phyloP scores from a whole-genome alignment of 129 eudicot species.

The Tagetes erecta region DNA sequence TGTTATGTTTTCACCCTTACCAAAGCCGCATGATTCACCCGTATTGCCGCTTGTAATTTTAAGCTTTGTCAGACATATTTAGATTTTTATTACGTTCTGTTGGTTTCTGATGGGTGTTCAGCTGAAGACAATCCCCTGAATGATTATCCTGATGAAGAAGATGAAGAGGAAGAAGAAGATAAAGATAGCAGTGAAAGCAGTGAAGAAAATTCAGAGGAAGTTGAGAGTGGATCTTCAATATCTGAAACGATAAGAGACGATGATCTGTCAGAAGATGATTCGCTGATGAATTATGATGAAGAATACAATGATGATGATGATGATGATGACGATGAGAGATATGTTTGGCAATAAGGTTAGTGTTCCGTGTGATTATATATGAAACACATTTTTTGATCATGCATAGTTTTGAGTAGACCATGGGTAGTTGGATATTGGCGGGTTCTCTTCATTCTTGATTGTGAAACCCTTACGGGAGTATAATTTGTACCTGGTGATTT shows the following conservation, averaged over 20 bases:
- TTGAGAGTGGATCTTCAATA: conserved; percentile 32
- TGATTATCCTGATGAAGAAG: conserved; percentile 93
- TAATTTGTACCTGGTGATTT: neutral
- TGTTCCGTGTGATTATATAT: neutral
- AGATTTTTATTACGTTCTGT: conserved; percentile 7
- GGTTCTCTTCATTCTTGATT: neutral
- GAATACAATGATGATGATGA: conserved; percentile 16
- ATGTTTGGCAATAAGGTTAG: neutral
- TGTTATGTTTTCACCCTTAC: neutral
- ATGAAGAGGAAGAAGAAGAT: conserved; percentile 48
- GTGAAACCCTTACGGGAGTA: neutral
- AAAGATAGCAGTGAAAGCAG: conserved; percentile 42
- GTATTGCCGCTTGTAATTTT: neutral
- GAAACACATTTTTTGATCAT: neutral
- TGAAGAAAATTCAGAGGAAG: conserved; percentile 49
- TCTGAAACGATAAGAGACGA: conserved; percentile 19
- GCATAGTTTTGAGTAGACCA: neutral
- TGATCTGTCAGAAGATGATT: conserved; percentile 30
- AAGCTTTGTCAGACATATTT: neutral
- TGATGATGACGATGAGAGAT: conserved; percentile 14
- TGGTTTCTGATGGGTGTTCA: conserved; percentile 27
- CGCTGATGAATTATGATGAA: conserved; percentile 20
- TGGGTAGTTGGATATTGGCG: conserved; percentile 2
- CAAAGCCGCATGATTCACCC: neutral
- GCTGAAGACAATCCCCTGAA: conserved; percentile 85